These are phyloP conservation scores for Dorcoceras hygrometricum DNA, from an alignment of 257 asterid species.

Conservation along the genomic window DNA sequence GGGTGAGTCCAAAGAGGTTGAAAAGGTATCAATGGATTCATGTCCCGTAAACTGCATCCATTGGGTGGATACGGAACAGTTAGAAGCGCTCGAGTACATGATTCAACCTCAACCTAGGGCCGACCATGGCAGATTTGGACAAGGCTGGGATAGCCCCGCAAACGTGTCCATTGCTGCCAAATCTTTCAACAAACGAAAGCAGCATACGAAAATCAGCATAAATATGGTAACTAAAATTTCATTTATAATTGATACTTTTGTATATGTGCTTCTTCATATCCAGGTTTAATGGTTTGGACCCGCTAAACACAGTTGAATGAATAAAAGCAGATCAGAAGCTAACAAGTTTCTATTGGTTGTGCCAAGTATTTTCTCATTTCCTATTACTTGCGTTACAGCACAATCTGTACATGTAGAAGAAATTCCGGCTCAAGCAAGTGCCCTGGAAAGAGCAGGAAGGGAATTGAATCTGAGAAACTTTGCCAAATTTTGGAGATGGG, in stretches of 20 bases:
- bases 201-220: conserved; percentile 26
- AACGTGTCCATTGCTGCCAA: conserved; percentile 59
- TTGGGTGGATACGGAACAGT: conserved; percentile 54
- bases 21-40: conserved; percentile 39
- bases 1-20: background rate
- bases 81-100: conserved; percentile 45
- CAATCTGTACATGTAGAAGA: conserved; percentile 28
- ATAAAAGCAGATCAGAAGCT: no score
- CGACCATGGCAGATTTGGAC: conserved; percentile 60
- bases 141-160: conserved; percentile 67
- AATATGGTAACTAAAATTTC: conserved; percentile 28
- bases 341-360: background rate
- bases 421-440: conserved; percentile 47
- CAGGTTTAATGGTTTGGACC: no score
- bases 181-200: conserved; percentile 40
- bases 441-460: conserved; percentile 37
- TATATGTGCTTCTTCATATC: background rate
- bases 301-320: no score
- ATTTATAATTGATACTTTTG: background rate
- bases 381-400: conserved; percentile 24
- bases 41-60: conserved; percentile 69
- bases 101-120: conserved; percentile 46
- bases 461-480: conserved; percentile 32
- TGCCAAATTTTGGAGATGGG: conserved; percentile 40
- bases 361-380: conserved; percentile 13